phyloP scores from a whole-genome alignment of 2,329 filamentous ascomycete species.

The Penicillium sp. region DNA sequence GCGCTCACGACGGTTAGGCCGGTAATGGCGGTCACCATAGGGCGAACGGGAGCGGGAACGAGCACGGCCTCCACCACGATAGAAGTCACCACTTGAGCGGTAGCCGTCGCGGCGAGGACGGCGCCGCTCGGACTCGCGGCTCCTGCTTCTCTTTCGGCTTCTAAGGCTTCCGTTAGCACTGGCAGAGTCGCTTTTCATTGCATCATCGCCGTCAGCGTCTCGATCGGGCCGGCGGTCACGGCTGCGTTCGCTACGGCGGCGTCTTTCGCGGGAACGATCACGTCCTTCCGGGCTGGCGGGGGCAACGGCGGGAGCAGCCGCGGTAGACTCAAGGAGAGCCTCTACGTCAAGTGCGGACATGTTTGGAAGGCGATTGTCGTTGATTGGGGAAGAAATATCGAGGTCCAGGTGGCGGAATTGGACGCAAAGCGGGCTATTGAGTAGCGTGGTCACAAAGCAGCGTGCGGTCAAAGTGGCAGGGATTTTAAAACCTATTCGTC shows the following conservation, averaged over 20 bases:
- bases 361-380: slow-evolving; percentile 29
- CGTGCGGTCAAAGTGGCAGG: too few relatives aligned
- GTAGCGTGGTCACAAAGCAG: too few relatives aligned
- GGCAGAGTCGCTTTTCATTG: slow-evolving; percentile 67
- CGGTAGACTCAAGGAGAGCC: slow-evolving; percentile 78
- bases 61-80: slow-evolving; percentile 61
- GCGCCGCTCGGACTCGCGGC: slow-evolving; percentile 70
- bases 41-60: slow-evolving; percentile 71
- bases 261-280: slow-evolving; percentile 55
- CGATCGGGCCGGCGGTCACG: slow-evolving; percentile 50
- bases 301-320: slow-evolving; percentile 53
- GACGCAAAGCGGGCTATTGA: slow-evolving; percentile 24
- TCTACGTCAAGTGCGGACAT: slow-evolving; percentile 79
- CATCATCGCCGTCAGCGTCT: slow-evolving; percentile 56
- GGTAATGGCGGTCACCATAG: slow-evolving; percentile 56
- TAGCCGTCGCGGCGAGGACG: slow-evolving; percentile 62
- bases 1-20: slow-evolving; percentile 49
- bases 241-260: slow-evolving; percentile 59
- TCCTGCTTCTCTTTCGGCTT: slow-evolving; percentile 76
- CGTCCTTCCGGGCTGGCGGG: slow-evolving; percentile 49
- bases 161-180: slow-evolving; percentile 66
- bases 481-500: too few relatives aligned
- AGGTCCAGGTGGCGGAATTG: slow-evolving; percentile 33
- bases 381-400: slow-evolving; percentile 30
- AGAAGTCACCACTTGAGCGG: slow-evolving; percentile 64